phyloP scores from a whole-genome alignment of 352 stramenopile species.

The Globisporangium rhizosaccharum region DNA sequence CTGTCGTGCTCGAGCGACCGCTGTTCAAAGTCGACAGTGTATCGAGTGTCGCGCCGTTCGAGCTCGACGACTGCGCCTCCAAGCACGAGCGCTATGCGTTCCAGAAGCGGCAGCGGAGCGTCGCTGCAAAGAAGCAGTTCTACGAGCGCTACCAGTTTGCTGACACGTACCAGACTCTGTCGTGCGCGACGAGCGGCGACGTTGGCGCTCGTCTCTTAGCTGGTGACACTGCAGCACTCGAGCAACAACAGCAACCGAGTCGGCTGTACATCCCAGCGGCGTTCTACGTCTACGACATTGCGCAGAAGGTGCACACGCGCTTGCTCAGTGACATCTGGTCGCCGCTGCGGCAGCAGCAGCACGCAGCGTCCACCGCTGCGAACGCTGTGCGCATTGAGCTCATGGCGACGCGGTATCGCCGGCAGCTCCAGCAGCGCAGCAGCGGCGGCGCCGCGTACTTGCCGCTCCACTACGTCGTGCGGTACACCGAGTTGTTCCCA shows the following conservation, averaged over 20 bases:
- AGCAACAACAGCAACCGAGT: conserved; percentile 1
- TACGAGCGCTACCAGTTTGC: conserved; percentile 21
- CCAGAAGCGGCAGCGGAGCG: conserved; percentile 25
- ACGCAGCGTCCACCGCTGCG: neutral
- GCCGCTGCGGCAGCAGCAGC: conserved; percentile 23
- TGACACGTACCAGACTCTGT: neutral
- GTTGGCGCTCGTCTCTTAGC: too few relatives aligned
- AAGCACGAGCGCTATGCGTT: conserved; percentile 48
- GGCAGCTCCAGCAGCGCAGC: conserved; percentile 48
- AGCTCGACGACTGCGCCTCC: conserved; percentile 31
- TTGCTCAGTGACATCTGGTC: conserved; percentile 48
- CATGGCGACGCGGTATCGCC: conserved; percentile 38
- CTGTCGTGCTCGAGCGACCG: conserved; percentile 37
- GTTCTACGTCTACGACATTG: conserved; percentile 40
- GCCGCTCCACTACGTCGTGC: conserved; percentile 55
- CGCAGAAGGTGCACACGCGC: conserved; percentile 34
- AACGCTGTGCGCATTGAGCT: conserved; percentile 38
- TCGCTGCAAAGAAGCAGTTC: conserved; percentile 38
- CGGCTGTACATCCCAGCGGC: conserved; percentile 23
- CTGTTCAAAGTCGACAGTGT: conserved; percentile 26
- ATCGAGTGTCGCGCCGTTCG: conserved; percentile 31
- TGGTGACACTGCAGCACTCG: neutral
- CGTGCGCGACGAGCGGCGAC: too few relatives aligned
- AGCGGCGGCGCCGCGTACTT: conserved; percentile 31
- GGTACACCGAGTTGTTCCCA: conserved; percentile 21